Evolutionary conservation across 2,329 filamentous ascomycete genomes (phyloP).

Genomic region (Pseudomassariella vexata): DNA sequence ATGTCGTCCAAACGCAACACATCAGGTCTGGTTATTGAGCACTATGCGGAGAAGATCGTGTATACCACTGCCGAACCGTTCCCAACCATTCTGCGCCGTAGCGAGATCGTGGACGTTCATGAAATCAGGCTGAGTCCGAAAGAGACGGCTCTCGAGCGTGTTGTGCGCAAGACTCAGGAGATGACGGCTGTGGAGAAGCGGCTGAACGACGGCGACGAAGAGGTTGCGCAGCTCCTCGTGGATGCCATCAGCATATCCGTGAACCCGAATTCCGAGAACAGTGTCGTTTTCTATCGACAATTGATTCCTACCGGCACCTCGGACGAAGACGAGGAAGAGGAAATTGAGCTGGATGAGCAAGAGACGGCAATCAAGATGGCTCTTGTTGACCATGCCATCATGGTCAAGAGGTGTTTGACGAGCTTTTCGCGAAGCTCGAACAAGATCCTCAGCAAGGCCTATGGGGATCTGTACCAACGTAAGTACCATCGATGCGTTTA

Average conservation of each 20-base stretch:
- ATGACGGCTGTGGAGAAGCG: constrained; percentile 71
- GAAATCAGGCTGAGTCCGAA: constrained; percentile 65
- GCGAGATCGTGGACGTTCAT: constrained; percentile 69
- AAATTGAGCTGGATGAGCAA: constrained; percentile 49
- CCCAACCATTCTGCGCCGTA: constrained; percentile 83
- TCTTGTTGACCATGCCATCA: constrained; percentile 81
- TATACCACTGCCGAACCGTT: constrained; percentile 82
- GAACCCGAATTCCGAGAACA: constrained; percentile 67
- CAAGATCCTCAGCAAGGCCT: constrained; percentile 48
- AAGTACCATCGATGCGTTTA: constrained; percentile 29
- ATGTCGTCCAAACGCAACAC: constrained; percentile 68
- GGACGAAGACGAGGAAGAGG: constrained; percentile 37
- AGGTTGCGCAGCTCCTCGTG: constrained; percentile 61
- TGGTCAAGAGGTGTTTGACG: constrained; percentile 75
- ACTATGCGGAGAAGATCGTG: constrained; percentile 76
- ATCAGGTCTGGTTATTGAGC: constrained; percentile 62
- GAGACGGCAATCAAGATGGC: constrained; percentile 80
- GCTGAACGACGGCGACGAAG: constrained; percentile 66
- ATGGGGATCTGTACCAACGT: constrained; percentile 61
- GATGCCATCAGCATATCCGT: constrained; percentile 75
- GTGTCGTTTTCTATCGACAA: constrained; percentile 70
- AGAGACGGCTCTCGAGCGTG: constrained; percentile 86
- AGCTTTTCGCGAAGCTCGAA: constrained; percentile 61
- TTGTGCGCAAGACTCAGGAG: constrained; percentile 85
- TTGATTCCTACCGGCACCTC: constrained; percentile 55